Percentiles rank a stretch among this genome's conserved stretches.
Evolutionary conservation across 345 rosid genomes (phyloP).

Genomic region (Bruguiera parviflora): DNA sequence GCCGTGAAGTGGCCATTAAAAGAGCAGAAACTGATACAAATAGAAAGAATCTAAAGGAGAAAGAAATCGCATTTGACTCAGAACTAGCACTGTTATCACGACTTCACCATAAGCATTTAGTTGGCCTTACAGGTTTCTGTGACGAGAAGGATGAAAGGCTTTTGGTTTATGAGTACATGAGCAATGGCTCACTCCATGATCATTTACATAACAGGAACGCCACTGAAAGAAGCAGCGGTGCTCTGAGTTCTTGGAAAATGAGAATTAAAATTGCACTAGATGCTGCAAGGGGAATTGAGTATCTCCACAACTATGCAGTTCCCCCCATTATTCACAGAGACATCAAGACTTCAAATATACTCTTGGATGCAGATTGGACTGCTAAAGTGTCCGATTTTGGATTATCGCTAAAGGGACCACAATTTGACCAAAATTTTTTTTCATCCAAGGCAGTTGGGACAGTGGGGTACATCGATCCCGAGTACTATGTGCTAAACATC

Average conservation of each 20-base stretch:
- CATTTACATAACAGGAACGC: slow-evolving; percentile 41
- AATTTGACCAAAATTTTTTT: slow-evolving; percentile 32
- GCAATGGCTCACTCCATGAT: slow-evolving; percentile 53
- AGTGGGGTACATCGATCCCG: slow-evolving; percentile 71
- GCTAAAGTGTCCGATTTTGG: slow-evolving; percentile 70
- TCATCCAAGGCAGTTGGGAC: slow-evolving; percentile 57
- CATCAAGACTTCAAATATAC: slow-evolving; percentile 67
- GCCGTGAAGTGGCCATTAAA: slow-evolving; percentile 60
- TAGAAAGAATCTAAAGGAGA: slow-evolving; percentile 37
- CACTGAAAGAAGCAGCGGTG: slow-evolving; percentile 19
- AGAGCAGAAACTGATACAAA: slow-evolving; percentile 35
- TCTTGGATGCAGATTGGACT: slow-evolving; percentile 47
- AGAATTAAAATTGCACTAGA: slow-evolving; percentile 59
- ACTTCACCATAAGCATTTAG: slow-evolving; percentile 64
- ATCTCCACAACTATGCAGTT: slow-evolving; percentile 59
- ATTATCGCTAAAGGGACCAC: slow-evolving; percentile 49
- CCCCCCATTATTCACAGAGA: slow-evolving; percentile 69
- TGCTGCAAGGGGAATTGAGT: slow-evolving; percentile 60
- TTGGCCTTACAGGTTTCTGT: slow-evolving; percentile 55
- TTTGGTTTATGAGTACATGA: slow-evolving; percentile 58
- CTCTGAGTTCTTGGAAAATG: slow-evolving; percentile 58
- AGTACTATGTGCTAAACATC: slow-evolving; percentile 48
- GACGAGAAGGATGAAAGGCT: slow-evolving; percentile 56
- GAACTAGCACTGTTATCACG: slow-evolving; percentile 48
- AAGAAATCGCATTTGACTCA: slow-evolving; percentile 52